Percentiles rank a stretch among this genome's conserved stretches.
Evolutionary conservation across 441 rosid genomes (phyloP).

Genomic region (Breynia disticha): DNA sequence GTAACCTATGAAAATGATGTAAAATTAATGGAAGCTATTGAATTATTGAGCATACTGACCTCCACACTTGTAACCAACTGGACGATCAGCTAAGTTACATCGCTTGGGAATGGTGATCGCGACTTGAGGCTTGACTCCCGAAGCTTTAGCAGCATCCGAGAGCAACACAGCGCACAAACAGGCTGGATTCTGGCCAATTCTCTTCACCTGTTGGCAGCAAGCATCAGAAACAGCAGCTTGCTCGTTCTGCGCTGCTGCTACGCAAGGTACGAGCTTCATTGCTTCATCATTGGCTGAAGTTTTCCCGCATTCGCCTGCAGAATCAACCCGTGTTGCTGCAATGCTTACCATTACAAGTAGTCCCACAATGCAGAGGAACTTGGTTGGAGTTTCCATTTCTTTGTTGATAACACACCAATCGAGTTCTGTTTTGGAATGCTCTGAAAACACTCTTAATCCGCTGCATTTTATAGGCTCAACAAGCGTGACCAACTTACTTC

Average conservation of each 20-base stretch:
- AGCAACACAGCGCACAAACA: conserved; percentile 72
- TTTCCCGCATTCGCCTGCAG: conserved; percentile 59
- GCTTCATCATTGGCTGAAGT: conserved; percentile 56
- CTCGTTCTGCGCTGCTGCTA: conserved; percentile 44
- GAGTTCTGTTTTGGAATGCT: too few species aligned
- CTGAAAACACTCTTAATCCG: too few species aligned
- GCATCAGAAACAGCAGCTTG: conserved; percentile 40
- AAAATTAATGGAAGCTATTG: not conserved
- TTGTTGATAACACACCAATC: too few species aligned
- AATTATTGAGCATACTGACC: conserved; percentile 20
- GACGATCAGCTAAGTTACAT: conserved; percentile 66
- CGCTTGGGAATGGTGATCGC: conserved; percentile 76
- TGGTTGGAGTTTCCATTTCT: conserved; percentile 24
- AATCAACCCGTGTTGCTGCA: conserved; percentile 15
- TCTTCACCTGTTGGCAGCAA: conserved; percentile 45
- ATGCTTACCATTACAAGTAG: conserved; percentile 19
- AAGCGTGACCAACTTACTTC: too few species aligned
- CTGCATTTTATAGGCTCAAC: too few species aligned
- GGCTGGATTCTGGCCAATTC: conserved; percentile 42
- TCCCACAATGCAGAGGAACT: conserved; percentile 25
- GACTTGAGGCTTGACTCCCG: conserved; percentile 49
- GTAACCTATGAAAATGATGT: not conserved
- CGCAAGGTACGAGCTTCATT: conserved; percentile 54
- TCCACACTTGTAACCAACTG: conserved; percentile 75
- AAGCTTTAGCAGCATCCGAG: conserved; percentile 55